These are phyloP conservation scores for Cystobasidium sp. DNA, from an alignment of 1,284 basidiomycete species.

Conservation along the genomic window DNA sequence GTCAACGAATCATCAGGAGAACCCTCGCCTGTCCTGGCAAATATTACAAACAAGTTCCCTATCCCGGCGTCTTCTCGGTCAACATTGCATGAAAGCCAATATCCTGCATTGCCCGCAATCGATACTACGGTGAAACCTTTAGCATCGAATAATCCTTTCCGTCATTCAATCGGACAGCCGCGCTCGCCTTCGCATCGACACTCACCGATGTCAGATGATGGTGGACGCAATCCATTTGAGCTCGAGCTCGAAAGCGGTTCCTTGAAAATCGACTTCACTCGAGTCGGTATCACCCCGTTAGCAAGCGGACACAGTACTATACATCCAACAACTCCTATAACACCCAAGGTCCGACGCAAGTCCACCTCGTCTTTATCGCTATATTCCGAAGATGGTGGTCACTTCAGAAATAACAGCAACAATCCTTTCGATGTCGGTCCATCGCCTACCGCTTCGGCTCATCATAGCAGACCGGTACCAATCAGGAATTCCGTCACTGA, in stretches of 20 bases:
- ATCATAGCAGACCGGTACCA: not conserved
- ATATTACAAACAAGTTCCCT: not conserved
- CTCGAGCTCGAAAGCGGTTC: conserved; percentile 3
- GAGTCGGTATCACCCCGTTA: conserved; percentile 5
- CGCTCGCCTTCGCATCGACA: not conserved
- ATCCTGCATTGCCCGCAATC: too few relatives aligned
- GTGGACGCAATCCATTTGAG: conserved; percentile 18
- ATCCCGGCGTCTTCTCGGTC: not conserved
- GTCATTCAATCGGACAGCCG: not conserved
- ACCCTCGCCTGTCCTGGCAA: conserved; percentile 1
- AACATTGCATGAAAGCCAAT: too few relatives aligned
- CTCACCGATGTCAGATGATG: conserved; percentile 6
- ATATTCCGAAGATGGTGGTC: conserved; percentile 12
- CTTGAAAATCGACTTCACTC: conserved; percentile 13
- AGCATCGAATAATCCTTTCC: conserved; percentile 26
- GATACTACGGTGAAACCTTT: not conserved
- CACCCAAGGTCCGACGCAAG: conserved; percentile 4
- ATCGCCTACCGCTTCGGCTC: not conserved
- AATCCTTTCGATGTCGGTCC: conserved; percentile 7
- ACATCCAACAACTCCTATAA: conserved; percentile 25
- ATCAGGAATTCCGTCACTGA: not conserved
- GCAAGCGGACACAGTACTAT: conserved; percentile 20
- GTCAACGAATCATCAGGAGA: not conserved
- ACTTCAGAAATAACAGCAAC: not conserved
- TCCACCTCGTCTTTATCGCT: conserved; percentile 21